Conservation (phyloP, 2,329 filamentous ascomycete species). For the Fusarium newnesense region DNA sequence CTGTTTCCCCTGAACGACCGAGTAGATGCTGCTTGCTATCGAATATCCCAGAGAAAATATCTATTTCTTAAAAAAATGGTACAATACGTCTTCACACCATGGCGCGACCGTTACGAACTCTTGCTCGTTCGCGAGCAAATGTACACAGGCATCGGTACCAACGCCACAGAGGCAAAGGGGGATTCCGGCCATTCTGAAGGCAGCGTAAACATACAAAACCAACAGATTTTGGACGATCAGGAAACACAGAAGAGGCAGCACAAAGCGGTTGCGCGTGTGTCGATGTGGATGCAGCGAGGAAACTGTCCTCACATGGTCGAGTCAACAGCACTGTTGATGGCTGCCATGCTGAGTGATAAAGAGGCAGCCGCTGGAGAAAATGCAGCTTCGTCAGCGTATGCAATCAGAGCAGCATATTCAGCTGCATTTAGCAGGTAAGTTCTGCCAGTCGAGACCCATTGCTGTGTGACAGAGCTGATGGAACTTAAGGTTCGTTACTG, state of each 20-base stretch:
- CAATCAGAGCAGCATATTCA: constrained; percentile 75
- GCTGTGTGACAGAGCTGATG: background rate
- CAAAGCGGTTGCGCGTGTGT: constrained; percentile 66
- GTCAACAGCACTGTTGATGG: constrained; percentile 77
- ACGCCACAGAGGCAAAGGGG: background rate
- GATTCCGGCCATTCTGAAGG: background rate
- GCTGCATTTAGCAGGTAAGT: constrained; percentile 78
- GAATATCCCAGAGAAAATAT: background rate
- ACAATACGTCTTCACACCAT: constrained; percentile 78
- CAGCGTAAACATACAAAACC: background rate
- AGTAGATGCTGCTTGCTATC: background rate
- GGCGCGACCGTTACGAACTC: constrained; percentile 74
- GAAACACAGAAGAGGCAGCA: constrained; percentile 50
- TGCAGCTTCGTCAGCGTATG: constrained; percentile 63
- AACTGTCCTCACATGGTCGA: constrained; percentile 83
- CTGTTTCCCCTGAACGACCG: background rate
- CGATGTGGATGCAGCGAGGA: constrained; percentile 77
- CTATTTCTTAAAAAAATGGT: constrained; percentile 61
- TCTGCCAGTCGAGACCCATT: background rate
- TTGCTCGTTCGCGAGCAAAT: constrained; percentile 72
- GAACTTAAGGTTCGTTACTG: constrained; percentile 76
- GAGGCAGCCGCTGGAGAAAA: constrained; percentile 45
- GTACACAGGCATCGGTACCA: constrained; percentile 54
- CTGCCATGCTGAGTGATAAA: constrained; percentile 74
- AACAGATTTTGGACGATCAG: constrained; percentile 8